A percentile compares a stretch with the other conserved stretches of the same genome.
These are phyloP conservation scores for Acacia pycnantha DNA, from an alignment of 331 rosid species.

Conservation along the genomic window DNA sequence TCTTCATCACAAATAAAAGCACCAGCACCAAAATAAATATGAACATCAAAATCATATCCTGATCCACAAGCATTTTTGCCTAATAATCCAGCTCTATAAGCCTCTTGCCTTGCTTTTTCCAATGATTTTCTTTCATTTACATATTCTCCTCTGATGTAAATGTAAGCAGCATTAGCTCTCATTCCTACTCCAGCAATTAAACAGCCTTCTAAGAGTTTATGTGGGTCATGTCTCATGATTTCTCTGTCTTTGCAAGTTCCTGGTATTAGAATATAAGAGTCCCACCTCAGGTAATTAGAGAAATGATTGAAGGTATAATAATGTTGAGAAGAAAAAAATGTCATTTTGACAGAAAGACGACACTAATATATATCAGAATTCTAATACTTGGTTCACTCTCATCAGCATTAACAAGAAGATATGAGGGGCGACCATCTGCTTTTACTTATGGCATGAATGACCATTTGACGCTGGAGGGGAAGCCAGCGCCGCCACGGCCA, in stretches of 20 bases:
- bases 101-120: conserved; percentile 86
- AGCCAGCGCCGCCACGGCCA: conserved; percentile 98
- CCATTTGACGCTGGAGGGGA: conserved; percentile 97
- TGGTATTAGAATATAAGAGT: too few relatives aligned
- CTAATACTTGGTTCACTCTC: conserved; percentile 74
- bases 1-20: conserved; percentile 99
- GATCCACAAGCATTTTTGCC: conserved; percentile 99
- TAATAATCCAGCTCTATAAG: conserved; percentile 76
- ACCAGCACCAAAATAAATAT: conserved; percentile 96
- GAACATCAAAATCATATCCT: conserved; percentile 96
- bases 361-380: too few relatives aligned
- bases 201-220: conserved; percentile 91
- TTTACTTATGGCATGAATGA: conserved; percentile 98
- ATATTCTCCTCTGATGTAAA: conserved; percentile 92
- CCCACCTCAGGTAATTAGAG: too few relatives aligned
- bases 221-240: conserved; percentile 96
- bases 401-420: conserved; percentile 96
- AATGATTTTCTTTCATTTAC: conserved; percentile 83
- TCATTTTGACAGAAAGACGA: too few relatives aligned
- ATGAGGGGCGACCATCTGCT: conserved; percentile 85
- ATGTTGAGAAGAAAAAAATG: too few relatives aligned
- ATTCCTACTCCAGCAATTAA: conserved; percentile 97
- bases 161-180: conserved; percentile 96
- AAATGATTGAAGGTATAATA: too few relatives aligned
- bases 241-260: conserved; percentile 98